Conservation (phyloP, 805 yeast species). For the Kuraishia ogatae region DNA sequence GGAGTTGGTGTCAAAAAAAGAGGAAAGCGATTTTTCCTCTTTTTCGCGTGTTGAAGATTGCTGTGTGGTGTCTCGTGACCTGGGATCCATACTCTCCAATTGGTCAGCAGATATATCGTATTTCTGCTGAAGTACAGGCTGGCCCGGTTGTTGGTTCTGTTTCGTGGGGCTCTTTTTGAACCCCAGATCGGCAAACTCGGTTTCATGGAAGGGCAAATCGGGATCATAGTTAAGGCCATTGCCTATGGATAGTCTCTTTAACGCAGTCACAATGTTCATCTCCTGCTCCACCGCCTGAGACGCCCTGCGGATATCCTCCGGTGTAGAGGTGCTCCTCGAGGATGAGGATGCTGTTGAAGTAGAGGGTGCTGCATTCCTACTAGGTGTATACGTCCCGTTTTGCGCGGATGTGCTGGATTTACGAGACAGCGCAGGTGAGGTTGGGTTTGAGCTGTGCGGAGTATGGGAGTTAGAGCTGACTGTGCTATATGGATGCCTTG, state of each 20-base stretch:
- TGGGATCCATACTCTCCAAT: neutral
- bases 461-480: neutral
- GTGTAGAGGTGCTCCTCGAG: constrained; percentile 3
- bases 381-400: neutral
- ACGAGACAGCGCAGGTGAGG: neutral
- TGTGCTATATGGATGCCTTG: neutral
- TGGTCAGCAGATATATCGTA: neutral
- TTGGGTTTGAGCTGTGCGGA: neutral
- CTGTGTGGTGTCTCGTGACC: neutral
- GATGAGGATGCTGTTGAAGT: neutral
- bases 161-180: constrained; percentile 8
- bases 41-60: neutral
- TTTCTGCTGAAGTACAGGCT: neutral
- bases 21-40: neutral
- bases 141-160: neutral
- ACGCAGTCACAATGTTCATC: constrained; percentile 60
- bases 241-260: constrained; percentile 69
- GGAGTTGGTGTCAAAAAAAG: neutral
- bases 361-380: neutral
- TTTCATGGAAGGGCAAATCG: constrained; percentile 42
- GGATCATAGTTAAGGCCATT: constrained; percentile 56
- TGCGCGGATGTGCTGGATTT: neutral
- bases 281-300: constrained; percentile 74
- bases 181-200: constrained; percentile 13
- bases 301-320: constrained; percentile 41